These are phyloP conservation scores for Torulaspora indica DNA, from an alignment of 805 yeast species.

Conservation along the genomic window DNA sequence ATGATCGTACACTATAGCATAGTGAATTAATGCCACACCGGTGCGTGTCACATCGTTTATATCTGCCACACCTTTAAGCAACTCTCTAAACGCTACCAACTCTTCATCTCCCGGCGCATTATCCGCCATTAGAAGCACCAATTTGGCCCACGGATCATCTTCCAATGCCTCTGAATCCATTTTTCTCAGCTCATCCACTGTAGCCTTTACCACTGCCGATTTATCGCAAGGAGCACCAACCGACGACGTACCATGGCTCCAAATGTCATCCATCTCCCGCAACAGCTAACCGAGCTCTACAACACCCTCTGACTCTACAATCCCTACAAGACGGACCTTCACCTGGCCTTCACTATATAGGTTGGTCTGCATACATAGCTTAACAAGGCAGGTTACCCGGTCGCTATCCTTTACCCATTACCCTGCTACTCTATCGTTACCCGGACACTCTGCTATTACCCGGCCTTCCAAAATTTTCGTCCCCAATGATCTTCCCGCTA, in stretches of 20 bases:
- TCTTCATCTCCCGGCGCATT: slow-evolving; percentile 21
- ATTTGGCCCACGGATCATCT: slow-evolving; percentile 22
- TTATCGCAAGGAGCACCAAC: slow-evolving; percentile 11
- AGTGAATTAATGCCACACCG: slow-evolving; percentile 47
- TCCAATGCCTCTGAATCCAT: slow-evolving; percentile 4
- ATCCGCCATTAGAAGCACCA: slow-evolving; percentile 24
- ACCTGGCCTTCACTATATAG: no score
- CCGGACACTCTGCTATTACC: neutral
- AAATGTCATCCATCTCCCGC: slow-evolving; percentile 17
- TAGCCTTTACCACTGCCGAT: slow-evolving; percentile 9
- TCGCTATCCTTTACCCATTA: neutral
- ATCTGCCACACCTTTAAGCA: slow-evolving; percentile 14
- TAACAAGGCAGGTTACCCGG: no score
- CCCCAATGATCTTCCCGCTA: neutral
- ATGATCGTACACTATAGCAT: slow-evolving; percentile 53
- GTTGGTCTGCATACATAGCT: no score
- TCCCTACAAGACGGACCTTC: no score
- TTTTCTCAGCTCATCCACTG: slow-evolving; percentile 7
- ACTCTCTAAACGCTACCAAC: slow-evolving; percentile 20
- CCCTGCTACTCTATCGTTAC: neutral
- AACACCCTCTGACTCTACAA: no score
- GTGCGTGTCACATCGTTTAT: slow-evolving; percentile 30
- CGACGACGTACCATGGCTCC: slow-evolving; percentile 12
- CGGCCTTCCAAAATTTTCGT: no score
- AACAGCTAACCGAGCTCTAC: no score